phyloP scores from a whole-genome alignment of 441 rosid genomes.

The Populus trichocarpa region DNA sequence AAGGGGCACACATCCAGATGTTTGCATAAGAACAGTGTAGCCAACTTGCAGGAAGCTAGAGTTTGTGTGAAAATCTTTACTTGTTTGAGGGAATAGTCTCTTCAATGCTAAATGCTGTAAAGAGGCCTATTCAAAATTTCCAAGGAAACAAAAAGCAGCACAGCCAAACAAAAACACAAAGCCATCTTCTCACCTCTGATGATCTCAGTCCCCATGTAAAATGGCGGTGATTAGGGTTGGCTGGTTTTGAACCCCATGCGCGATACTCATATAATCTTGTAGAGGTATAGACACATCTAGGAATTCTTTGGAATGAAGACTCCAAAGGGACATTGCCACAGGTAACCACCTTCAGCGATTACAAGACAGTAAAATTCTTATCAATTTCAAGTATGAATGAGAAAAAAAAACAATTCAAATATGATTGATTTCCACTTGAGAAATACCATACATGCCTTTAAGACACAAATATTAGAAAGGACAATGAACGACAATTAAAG shows the following conservation, averaged over 20 bases:
- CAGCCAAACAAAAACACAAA: neutral
- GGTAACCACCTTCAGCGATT: constrained; percentile 66
- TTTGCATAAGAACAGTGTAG: too few species aligned
- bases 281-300: constrained; percentile 89
- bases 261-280: constrained; percentile 79
- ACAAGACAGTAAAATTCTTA: neutral
- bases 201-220: constrained; percentile 83
- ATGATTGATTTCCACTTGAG: too few species aligned
- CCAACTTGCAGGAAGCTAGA: too few species aligned
- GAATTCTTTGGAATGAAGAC: constrained; percentile 79
- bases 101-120: neutral
- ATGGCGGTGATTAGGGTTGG: constrained; percentile 67
- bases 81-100: too few species aligned
- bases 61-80: too few species aligned
- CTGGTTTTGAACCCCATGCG: constrained; percentile 79
- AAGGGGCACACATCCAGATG: too few species aligned
- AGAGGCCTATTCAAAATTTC: neutral
- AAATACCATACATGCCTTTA: neutral
- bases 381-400: neutral
- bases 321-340: constrained; percentile 90
- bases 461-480: neutral
- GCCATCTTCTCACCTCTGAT: constrained; percentile 53
- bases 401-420: neutral
- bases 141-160: neutral
- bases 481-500: too few species aligned